Evolutionary conservation across 208 protist species (phyloP), one percentile per base, ranked within the genome.

Genomic region (Acanthamoeba castellanii): DNA sequence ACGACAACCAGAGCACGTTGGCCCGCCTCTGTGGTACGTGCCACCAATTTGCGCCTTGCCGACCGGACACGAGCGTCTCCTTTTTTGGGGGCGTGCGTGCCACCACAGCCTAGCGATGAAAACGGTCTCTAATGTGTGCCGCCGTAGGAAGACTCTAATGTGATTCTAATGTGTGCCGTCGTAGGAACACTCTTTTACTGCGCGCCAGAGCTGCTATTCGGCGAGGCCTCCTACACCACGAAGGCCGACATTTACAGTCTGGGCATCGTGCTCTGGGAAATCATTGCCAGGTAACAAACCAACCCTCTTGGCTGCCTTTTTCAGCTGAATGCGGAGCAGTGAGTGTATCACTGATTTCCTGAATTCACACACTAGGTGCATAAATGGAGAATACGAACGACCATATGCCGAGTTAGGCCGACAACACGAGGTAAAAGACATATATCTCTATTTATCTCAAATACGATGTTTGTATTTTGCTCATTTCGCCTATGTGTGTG

Each of bases 221-320:
- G 50, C 1, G 57, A 92, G 0, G 61, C 18, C 11, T 34, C 78
- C 9, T 92, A 25, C 34, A 92, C 85, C 18, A 32, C 30, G 6
- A 92, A 52, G 32, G 85, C 85, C 50, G 85, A 92, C 34, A 92
- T 92, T 25, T 92, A 72, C 61, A 74, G 57, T 25, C 85, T 92
- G 27, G 85, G 85, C 5, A 92, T 92, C 30, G 85, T 92, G 22
- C 6, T 92, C 45, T 92, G 85, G 85, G 85, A 92, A 25, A n/a
- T 92, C 37, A 18, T 92, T n/a, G 9, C 20, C 50, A 87, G 78
- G 78, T 87, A 87, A 30, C 34, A 0, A 57, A 22, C 32, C 32
- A 13, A 25, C 18, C 47, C 47, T 52, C 11, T 52, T 52, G 47
- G 47, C 11, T 7, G 32, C 18, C 34, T 78, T 6, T 45, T 42